Evolutionary conservation across 192 early-diverging fungal species (phyloP), one percentile per base, ranked within the genome.

Genomic region (Paraglomus brasilianum): DNA sequence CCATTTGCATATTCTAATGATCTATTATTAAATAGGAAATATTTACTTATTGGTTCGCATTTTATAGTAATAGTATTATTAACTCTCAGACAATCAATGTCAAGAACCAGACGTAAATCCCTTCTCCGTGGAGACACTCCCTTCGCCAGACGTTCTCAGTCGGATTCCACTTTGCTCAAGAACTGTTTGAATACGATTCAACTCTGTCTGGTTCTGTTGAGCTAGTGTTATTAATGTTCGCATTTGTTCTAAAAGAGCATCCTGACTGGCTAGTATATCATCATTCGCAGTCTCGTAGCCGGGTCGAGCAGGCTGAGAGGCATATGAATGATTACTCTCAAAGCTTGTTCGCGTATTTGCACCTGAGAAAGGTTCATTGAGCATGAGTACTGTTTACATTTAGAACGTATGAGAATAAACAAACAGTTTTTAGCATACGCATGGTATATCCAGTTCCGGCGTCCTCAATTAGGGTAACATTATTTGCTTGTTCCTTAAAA

Each of bases 281-380:
- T 69, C 53, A 44, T 39, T 67, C 57, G 77, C 24, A 7, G 73
- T 72, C 0, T 72, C 64, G 53, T 77, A 80, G 36, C 75, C 75
- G 11, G 66, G 78, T n/a, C 72, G 60, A 14, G 7, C 30, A 4
- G 70, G 47, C 43, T 73, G 62, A 4, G 70, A 74, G 6, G 67
- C 69, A 57, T 70, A 80, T 2, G 78, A 80, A 22, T 74, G 78
- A 5, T 36, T 44, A 51, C 78, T 80, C 39, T 80, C 78, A 61
- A 80, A 80, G 21, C 78, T 80, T 14, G 72, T 53, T 62, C 78
- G 56, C 7, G 52, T 24, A 15, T 77, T 75, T 48, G 61, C 14
- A 6, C 50, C 40, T 61, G 17, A 5, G 15, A 4, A 39, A 40
- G 21, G 30, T 30, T 30, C 30, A 30, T 30, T 3, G 30, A 53